A percentile compares a stretch with the other conserved stretches of the same genome.
Conservation (phyloP, 228 moss, liverwort and hornwort species). For the Sphagnum fallax region DNA sequence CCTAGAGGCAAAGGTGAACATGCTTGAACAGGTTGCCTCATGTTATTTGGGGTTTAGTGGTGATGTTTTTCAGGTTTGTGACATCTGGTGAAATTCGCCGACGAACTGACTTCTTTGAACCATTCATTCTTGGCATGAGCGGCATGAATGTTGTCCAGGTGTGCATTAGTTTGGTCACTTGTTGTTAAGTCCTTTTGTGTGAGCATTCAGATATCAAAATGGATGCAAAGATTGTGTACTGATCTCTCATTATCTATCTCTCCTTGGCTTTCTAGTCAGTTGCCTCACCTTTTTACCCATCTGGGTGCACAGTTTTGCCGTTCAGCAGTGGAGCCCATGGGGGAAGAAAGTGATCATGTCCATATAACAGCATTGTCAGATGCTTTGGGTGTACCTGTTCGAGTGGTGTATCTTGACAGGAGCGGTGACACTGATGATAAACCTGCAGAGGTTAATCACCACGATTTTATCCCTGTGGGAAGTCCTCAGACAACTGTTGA, state of each 20-base stretch:
- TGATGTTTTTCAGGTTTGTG: conserved; percentile 99
- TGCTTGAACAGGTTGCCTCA: conserved; percentile 9
- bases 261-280: background rate
- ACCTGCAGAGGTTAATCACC: conserved; percentile 70
- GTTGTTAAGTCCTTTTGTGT: background rate
- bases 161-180: background rate
- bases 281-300: background rate
- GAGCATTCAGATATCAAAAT: too few relatives aligned
- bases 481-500: conserved; percentile 18
- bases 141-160: conserved; percentile 89
- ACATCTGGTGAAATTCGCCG: conserved; percentile 87
- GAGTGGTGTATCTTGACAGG: conserved; percentile 93
- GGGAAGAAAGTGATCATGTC: conserved; percentile 98
- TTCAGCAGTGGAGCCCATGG: conserved; percentile 98
- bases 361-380: conserved; percentile 95
- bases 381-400: conserved; percentile 88
- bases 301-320: conserved; percentile 74
- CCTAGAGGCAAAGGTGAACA: background rate
- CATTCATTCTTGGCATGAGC: conserved; percentile 88
- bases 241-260: background rate
- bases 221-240: too few relatives aligned
- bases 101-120: conserved; percentile 84
- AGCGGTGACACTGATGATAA: conserved; percentile 76
- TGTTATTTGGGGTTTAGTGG: conserved; percentile 54
- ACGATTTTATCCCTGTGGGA: conserved; percentile 72